Conservation (phyloP, 2,329 filamentous ascomycete species). For the Bipolaris sorokiniana region DNA sequence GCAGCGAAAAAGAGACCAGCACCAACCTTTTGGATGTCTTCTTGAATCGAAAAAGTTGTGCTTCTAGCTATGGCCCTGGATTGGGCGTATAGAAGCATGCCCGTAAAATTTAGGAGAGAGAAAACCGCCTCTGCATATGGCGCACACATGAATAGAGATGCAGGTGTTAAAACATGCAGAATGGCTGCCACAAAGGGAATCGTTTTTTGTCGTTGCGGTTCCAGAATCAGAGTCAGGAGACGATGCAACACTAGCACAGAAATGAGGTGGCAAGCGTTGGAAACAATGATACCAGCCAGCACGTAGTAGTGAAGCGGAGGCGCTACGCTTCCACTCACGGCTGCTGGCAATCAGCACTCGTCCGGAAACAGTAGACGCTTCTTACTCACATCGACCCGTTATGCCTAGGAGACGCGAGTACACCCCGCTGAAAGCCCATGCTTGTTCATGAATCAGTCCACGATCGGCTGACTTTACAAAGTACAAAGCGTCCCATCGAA, state of each 20-base stretch:
- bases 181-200: conserved; percentile 71
- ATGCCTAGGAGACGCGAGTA: conserved; percentile 55
- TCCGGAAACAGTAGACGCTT: conserved; percentile 3
- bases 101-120: conserved; percentile 76
- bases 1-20: conserved; percentile 74
- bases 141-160: conserved; percentile 85
- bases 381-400: conserved; percentile 51
- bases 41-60: conserved; percentile 39
- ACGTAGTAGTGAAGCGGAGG: conserved; percentile 38
- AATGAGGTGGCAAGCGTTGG: conserved; percentile 76
- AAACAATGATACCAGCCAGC: conserved; percentile 68
- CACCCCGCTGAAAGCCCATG: conserved; percentile 79
- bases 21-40: conserved; percentile 58
- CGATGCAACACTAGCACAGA: conserved; percentile 75
- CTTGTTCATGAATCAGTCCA: conserved; percentile 77
- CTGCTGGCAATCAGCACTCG: conserved; percentile 44
- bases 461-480: conserved; percentile 67
- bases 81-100: conserved; percentile 71
- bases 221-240: conserved; percentile 64
- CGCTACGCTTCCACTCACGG: conserved; percentile 24
- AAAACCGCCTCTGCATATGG: conserved; percentile 85
- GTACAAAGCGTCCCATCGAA: conserved; percentile 83
- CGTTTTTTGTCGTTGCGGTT: conserved; percentile 37
- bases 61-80: conserved; percentile 26
- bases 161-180: conserved; percentile 84